Evolutionary conservation across 805 yeast genomes (phyloP), one percentile per base, ranked within the genome.

Genomic region (Isabelozyma pseudorhagii): DNA sequence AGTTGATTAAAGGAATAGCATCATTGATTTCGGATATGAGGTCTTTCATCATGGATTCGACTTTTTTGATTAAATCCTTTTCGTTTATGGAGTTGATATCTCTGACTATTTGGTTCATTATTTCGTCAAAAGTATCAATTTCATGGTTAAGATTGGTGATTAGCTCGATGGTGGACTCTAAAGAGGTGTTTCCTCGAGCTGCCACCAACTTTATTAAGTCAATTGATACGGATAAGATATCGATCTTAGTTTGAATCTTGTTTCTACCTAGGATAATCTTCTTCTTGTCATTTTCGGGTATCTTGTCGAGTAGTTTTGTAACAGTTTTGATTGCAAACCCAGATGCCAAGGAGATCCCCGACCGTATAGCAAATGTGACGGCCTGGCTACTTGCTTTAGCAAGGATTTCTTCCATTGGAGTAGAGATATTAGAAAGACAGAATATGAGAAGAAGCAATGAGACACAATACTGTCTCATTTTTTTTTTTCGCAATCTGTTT

Each of bases 311-410:
- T 50, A 85, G 75, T 46, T 76, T 66, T 31, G 81, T 64, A n/a
- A 87, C 79, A 0, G 86, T 81, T 50, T 80, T 82, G 40, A 87
- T 74, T 18, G 92, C 91, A 66, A 81, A 87, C 0, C 86, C 81
- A 0, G 91, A 82, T 0, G 92, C 94, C 17, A 87, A 56, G 2
- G 90, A 82, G 31, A 87, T 79, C 0, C 94, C 90, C 1, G 92
- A 86, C 49, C 86, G 73, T 27, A 87, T 81, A 8, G 92, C 96
- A 67, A 87, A 84, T 2, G 89, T 79, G n/a, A 87, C 87, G 1
- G 89, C 88, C 55, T 87, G 91, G 46, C 81, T 81, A 29, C 91
- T 87, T 3, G 94, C 94, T 66, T 70, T 74, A 29, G 73, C 67
- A 8, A 75, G 60, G 31, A 75, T 67, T 41, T 71, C 74, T 52